Conservation (phyloP, 345 rosid genomes). For the Aethionema arabicum region DNA sequence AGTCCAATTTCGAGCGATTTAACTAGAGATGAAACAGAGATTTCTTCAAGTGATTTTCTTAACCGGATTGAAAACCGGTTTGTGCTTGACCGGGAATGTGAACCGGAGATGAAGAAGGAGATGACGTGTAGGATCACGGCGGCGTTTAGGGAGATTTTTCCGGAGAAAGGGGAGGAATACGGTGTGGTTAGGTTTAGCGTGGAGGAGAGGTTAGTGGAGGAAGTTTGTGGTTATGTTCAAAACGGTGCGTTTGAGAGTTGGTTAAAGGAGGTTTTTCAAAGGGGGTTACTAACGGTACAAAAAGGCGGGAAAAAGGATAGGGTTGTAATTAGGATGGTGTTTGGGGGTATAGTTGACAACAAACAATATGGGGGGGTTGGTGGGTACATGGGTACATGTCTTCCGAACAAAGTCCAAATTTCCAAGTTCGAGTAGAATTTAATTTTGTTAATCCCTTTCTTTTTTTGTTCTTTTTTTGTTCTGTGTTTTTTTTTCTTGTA, state of each 20-base stretch:
- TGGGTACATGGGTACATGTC: constrained; percentile 44
- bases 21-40: constrained; percentile 49
- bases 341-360: constrained; percentile 46
- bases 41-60: constrained; percentile 39
- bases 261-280: constrained; percentile 67
- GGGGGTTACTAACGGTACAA: constrained; percentile 43
- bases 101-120: constrained; percentile 40
- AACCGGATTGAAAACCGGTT: constrained; percentile 57
- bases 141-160: constrained; percentile 44
- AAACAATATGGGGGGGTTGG: constrained; percentile 39
- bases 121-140: constrained; percentile 27
- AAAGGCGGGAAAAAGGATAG: constrained; percentile 38
- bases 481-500: constrained; percentile 21
- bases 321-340: constrained; percentile 44
- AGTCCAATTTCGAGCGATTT: constrained; percentile 73
- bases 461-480: constrained; percentile 6
- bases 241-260: constrained; percentile 65
- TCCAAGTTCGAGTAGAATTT: constrained; percentile 37
- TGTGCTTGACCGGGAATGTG: constrained; percentile 39
- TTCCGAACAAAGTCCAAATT: constrained; percentile 46
- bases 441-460: constrained; percentile 1
- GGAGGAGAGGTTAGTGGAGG: constrained; percentile 65
- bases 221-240: constrained; percentile 38
- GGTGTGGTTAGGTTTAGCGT: constrained; percentile 53
- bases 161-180: constrained; percentile 43